Evolutionary conservation across 352 stramenopile genomes (phyloP), one percentile per base, ranked within the genome.

Genomic region (Phytophthora syringae): DNA sequence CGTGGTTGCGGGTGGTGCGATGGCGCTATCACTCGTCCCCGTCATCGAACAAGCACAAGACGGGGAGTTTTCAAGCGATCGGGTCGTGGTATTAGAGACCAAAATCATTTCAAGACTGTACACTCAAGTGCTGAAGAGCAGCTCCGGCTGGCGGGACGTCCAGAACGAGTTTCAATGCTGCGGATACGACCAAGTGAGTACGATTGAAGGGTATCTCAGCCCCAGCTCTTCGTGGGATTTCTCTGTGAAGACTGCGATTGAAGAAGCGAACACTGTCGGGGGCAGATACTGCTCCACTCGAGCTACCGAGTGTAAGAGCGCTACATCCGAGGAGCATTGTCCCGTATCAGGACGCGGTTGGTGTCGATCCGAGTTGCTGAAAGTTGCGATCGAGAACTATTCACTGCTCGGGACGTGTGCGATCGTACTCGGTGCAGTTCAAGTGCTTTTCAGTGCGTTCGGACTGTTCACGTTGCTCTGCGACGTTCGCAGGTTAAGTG

Each of bases 131-230:
- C 48, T 15, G 24, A 82, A 55, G 15, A 76, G 59, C 36, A 62
- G 50, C 1, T 64, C 39, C 0, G 67, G 51, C 0, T 92, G 84
- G 84, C 59, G 42, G 7, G 57, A 67, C 1, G 72, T 84, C 7
- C 80, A 92, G 52, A 76, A 84, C 22, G 65, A 54, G 2, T 70
- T 89, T 25, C 47, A 74, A 28, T 92, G 84, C 65, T 92, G 84
- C 27, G 84, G 77, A 4, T 92, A 90, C 45, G 42, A 65, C 28
- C 52, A 49, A 49, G 34, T 69, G 1, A 36, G 52, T 12, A 49
- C 32, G 24, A 47, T 76, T 7, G 30, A 58, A 13, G 54, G 60
- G 3, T 50, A 86, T 18, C 42, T 67, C 6, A 56, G 51, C 2
- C 42, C 70, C 5, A 51, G 55, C 2, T 52, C 54, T 12, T 58